Evolutionary conservation across 495 filamentous ascomycete species (phyloP).

Genomic region (Viridothelium virens): DNA sequence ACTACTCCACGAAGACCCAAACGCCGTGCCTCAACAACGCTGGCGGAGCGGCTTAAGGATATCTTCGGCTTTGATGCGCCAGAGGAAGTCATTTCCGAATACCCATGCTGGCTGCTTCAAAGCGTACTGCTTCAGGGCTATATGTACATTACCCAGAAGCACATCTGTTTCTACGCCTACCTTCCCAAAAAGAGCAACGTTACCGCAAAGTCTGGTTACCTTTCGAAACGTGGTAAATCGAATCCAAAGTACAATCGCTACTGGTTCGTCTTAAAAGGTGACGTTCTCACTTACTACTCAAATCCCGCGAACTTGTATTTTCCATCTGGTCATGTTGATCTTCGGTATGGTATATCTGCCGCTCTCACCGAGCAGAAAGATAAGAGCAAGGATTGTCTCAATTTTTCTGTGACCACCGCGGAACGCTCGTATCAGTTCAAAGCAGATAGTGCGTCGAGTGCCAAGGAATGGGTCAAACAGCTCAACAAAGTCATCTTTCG

Average conservation of each 20-base stretch:
- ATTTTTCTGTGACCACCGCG: conserved; percentile 76
- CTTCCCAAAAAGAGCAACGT: conserved; percentile 73
- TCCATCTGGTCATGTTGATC: conserved; percentile 82
- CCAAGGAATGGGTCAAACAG: conserved; percentile 95
- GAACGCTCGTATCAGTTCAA: conserved; percentile 79
- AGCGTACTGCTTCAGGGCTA: conserved; percentile 90
- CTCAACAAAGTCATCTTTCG: conserved; percentile 92
- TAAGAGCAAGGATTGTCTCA: conserved; percentile 57
- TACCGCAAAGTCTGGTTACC: conserved; percentile 77
- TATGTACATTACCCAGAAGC: conserved; percentile 89
- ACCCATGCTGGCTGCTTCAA: conserved; percentile 88
- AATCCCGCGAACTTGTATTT: conserved; percentile 85
- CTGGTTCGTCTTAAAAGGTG: conserved; percentile 93
- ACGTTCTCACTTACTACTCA: conserved; percentile 88
- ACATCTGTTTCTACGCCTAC: conserved; percentile 97
- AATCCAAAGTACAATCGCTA: conserved; percentile 88
- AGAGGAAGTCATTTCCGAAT: conserved; percentile 87
- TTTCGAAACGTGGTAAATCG: conserved; percentile 80
- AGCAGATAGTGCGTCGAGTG: conserved; percentile 79
- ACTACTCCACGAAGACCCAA: conserved; percentile 35
- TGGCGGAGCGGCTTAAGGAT: conserved; percentile 67
- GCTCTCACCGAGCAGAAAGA: conserved; percentile 60
- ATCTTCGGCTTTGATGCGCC: conserved; percentile 80
- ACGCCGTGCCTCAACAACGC: conserved; percentile 32
- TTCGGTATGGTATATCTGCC: conserved; percentile 86